Evolutionary conservation across 148 eudicot genomes (phyloP).

Genomic region (Silene uniflora): DNA sequence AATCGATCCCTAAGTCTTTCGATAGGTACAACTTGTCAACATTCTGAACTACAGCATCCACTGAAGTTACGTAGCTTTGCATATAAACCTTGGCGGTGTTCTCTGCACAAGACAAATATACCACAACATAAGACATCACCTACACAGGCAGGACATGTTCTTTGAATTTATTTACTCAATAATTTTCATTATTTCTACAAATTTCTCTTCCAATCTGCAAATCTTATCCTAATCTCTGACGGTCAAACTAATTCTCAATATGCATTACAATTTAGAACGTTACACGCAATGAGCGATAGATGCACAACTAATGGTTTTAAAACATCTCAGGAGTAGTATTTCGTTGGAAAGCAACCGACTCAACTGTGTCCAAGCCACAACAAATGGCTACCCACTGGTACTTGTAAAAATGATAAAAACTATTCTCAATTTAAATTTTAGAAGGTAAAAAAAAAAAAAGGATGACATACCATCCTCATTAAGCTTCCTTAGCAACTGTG

Average conservation of each 20-base stretch:
- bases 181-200: neutral
- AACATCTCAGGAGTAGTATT: neutral
- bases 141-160: neutral
- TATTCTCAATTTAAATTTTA: no score
- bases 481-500: conserved; percentile 67
- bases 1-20: conserved; percentile 69
- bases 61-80: conserved; percentile 64
- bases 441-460: neutral
- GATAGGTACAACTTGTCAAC: conserved; percentile 62
- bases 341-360: neutral
- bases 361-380: neutral
- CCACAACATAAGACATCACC: conserved; percentile 6
- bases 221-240: neutral
- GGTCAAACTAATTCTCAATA: neutral
- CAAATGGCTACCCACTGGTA: neutral
- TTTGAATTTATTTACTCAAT: neutral
- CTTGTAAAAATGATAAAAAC: no score
- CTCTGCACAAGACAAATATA: conserved; percentile 39
- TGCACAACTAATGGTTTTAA: neutral
- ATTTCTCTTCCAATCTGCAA: neutral
- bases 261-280: no score
- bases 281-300: neutral
- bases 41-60: conserved; percentile 51
- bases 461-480: conserved; percentile 82
- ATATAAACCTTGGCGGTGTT: conserved; percentile 63